These are phyloP conservation scores for Plasmodium yoelii DNA, from an alignment of 169 alveolate genomes.

Conservation along the genomic window DNA sequence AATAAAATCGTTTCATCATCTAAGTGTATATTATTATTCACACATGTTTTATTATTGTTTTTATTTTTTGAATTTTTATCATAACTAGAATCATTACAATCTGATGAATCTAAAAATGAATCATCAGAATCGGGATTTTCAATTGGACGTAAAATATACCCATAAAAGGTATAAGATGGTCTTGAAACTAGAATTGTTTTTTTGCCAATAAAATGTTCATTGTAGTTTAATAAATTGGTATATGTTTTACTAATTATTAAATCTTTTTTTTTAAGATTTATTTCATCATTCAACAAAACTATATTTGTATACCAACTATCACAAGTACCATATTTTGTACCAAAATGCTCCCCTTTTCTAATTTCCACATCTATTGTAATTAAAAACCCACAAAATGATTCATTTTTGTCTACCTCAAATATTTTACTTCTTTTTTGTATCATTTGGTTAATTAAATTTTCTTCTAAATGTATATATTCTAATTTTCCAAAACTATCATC, in stretches of 20 bases:
- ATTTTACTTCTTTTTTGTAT: conserved; percentile 82
- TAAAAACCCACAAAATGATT: conserved; percentile 86
- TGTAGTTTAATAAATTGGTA: conserved; percentile 83
- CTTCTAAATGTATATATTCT: conserved; percentile 79
- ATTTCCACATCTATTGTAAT: conserved; percentile 90
- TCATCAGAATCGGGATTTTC: not conserved
- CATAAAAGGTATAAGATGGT: conserved; percentile 83
- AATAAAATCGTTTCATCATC: conserved; percentile 51
- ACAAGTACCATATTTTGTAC: conserved; percentile 86
- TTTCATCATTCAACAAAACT: conserved; percentile 81
- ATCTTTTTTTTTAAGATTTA: conserved; percentile 79
- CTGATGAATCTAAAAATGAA: not conserved
- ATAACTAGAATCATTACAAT: not conserved
- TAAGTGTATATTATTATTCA: conserved; percentile 23
- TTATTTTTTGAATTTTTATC: not conserved
- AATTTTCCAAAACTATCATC: conserved; percentile 51
- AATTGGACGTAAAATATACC: conserved; percentile 50
- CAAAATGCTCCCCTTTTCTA: conserved; percentile 88
- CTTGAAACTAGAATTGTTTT: conserved; percentile 82
- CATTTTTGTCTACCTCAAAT: conserved; percentile 77
- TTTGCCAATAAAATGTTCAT: conserved; percentile 74
- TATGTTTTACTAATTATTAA: conserved; percentile 78
- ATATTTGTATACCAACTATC: conserved; percentile 87
- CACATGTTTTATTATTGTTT: not conserved
- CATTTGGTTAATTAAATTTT: conserved; percentile 84